Percentiles rank a stretch among this genome's conserved stretches.
Evolutionary conservation across 169 alveolate species (phyloP).

Genomic region (Plasmodium gonderi): DNA sequence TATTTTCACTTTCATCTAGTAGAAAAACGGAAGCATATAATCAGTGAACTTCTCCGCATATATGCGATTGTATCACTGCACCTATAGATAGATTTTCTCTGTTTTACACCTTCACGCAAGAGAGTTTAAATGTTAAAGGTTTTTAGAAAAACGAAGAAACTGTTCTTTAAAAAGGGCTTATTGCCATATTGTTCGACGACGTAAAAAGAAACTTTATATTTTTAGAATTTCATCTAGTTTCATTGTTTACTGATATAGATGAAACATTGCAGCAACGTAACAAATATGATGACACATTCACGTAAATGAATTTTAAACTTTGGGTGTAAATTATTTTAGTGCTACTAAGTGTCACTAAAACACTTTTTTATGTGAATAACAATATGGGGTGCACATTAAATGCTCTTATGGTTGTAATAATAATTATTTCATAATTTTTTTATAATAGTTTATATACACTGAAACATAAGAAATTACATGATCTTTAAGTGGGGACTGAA

Average conservation of each 20-base stretch:
- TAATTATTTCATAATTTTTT: background rate
- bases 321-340: background rate
- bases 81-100: background rate
- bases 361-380: background rate
- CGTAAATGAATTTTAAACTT: background rate
- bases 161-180: background rate
- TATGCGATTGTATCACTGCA: background rate
- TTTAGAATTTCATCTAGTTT: background rate
- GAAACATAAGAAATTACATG: background rate
- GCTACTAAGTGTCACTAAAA: background rate
- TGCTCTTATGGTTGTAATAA: background rate
- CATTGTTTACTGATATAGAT: background rate
- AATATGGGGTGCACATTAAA: background rate
- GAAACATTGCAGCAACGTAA: background rate
- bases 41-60: background rate
- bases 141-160: background rate
- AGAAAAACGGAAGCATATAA: background rate
- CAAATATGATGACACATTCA: background rate
- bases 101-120: background rate
- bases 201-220: background rate
- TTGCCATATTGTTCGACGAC: background rate
- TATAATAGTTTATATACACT: background rate
- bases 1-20: background rate
- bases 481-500: background rate
- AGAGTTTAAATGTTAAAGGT: background rate